Evolutionary conservation across 352 stramenopile species (phyloP).

Genomic region (Peronospora tabacina): DNA sequence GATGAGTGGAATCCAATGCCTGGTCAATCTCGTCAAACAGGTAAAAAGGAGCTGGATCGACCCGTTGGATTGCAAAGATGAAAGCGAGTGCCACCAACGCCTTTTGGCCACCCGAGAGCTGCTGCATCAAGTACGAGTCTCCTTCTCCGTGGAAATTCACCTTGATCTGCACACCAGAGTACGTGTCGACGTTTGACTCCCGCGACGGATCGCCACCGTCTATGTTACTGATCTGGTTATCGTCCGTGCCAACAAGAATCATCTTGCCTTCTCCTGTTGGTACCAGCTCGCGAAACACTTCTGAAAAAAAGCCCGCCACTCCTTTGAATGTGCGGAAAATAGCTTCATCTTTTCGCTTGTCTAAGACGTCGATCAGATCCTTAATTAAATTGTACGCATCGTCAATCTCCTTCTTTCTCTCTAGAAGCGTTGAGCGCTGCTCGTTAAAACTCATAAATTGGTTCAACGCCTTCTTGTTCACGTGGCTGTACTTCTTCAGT

Average conservation of each 20-base stretch:
- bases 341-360: slow-evolving; percentile 96
- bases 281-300: slow-evolving; percentile 98
- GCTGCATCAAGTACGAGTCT: slow-evolving; percentile 97
- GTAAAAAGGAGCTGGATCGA: slow-evolving; percentile 99
- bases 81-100: slow-evolving; percentile 98
- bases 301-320: slow-evolving; percentile 96
- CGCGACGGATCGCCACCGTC: slow-evolving; percentile 18
- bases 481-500: slow-evolving; percentile 96
- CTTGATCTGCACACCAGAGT: slow-evolving; percentile 96
- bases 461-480: slow-evolving; percentile 99
- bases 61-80: slow-evolving; percentile 99
- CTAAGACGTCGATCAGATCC: slow-evolving; percentile 85
- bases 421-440: slow-evolving; percentile 83
- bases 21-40: slow-evolving; percentile 99
- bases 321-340: slow-evolving; percentile 98
- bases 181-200: slow-evolving; percentile 83
- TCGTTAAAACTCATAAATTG: slow-evolving; percentile 99
- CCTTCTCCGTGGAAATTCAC: slow-evolving; percentile 94
- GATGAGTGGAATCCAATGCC: slow-evolving; percentile 98
- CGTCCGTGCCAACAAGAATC: slow-evolving; percentile 92
- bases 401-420: slow-evolving; percentile 94
- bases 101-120: slow-evolving; percentile 99
- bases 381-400: slow-evolving; percentile 87
- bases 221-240: slow-evolving; percentile 11
- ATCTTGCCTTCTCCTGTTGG: slow-evolving; percentile 93